These are phyloP conservation scores for Lanmaoa rubissima DNA, from an alignment of 768 basidiomycete genomes.

Conservation along the genomic window DNA sequence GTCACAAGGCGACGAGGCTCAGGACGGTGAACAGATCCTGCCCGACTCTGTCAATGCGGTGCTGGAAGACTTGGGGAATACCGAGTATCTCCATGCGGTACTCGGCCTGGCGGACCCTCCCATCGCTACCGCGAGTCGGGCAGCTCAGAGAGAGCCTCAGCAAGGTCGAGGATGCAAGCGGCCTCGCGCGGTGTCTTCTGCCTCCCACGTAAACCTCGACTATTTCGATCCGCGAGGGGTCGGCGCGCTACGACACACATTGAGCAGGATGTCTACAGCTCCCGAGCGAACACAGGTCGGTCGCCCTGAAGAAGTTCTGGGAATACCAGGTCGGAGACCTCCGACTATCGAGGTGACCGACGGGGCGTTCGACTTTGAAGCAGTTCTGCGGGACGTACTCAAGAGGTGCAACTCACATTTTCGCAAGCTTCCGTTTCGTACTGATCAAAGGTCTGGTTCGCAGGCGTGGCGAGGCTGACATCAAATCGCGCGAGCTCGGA, in stretches of 20 bases:
- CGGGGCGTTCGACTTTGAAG: constrained; percentile 35
- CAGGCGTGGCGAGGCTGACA: constrained; percentile 49
- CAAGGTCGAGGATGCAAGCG: neutral
- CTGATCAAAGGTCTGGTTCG: neutral
- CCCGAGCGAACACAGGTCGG: neutral
- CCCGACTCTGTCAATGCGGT: constrained; percentile 1
- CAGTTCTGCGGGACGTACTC: constrained; percentile 24
- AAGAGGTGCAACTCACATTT: constrained; percentile 13
- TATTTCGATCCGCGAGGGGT: constrained; percentile 57
- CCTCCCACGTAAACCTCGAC: constrained; percentile 41
- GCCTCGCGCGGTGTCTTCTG: constrained; percentile 1
- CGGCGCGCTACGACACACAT: constrained; percentile 15
- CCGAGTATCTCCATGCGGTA: constrained; percentile 12
- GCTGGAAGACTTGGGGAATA: constrained; percentile 9
- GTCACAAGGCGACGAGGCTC: neutral
- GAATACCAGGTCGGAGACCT: neutral
- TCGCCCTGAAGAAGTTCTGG: neutral
- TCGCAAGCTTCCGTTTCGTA: neutral
- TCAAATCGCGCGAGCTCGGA: constrained; percentile 54
- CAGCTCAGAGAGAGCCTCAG: neutral
- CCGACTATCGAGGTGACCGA: neutral
- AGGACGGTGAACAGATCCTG: neutral
- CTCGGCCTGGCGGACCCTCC: constrained; percentile 8
- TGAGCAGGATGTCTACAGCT: constrained; percentile 17
- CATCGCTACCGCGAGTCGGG: neutral